Evolutionary conservation across 2,329 filamentous ascomycete species (phyloP), one percentile per base, ranked within the genome.

Genomic region (Epichloe brachyelytri): DNA sequence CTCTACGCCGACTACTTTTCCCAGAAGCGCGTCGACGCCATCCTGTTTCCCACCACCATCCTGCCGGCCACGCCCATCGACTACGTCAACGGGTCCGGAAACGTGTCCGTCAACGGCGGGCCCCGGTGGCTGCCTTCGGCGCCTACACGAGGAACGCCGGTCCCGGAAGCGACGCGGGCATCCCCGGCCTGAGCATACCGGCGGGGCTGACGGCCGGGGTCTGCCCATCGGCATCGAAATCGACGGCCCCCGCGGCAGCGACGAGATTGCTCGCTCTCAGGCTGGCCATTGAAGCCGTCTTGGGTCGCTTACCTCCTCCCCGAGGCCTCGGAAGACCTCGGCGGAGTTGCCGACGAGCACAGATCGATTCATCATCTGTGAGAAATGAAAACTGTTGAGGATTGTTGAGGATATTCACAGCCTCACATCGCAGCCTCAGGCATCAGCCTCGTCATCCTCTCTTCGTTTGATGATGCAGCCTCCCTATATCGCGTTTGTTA

Each of bases 221-320:
- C 40, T 55, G 41, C 55, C 55, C 3, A 38, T 57, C 12, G 55
- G 55, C 8, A 53, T 57, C 37, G 55, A 57, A 34, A 52, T 57
- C 30, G 48, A 55, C 37, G 55, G 55, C 11, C 52, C 54, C 15
- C 43, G 54, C 4, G 54, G 52, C 26, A 55, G 55, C 20, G 55
- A 57, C 33, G 46, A 49, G 20, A 15, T 33, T 57, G 26, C 54
- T 57, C 20, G 36, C 39, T 7, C 40, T 57, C 8, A 54, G 55
- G 12, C 50, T 57, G 2, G 46, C 51, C 6, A 50, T 57, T 41
- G 55, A 57, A 22, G 37, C 51, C 36, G n/a, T 54, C 2, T 34
- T 57, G 43, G 55, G 55, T 7, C 44, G 19, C 22, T 14, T 56
- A 30, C 53, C 53, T 5, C 53, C 51, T 2, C 53, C 26, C 26